Evolutionary conservation across 2,329 filamentous ascomycete genomes (phyloP), one percentile per base, ranked within the genome.

Genomic region (Mollisiaceae sp.): DNA sequence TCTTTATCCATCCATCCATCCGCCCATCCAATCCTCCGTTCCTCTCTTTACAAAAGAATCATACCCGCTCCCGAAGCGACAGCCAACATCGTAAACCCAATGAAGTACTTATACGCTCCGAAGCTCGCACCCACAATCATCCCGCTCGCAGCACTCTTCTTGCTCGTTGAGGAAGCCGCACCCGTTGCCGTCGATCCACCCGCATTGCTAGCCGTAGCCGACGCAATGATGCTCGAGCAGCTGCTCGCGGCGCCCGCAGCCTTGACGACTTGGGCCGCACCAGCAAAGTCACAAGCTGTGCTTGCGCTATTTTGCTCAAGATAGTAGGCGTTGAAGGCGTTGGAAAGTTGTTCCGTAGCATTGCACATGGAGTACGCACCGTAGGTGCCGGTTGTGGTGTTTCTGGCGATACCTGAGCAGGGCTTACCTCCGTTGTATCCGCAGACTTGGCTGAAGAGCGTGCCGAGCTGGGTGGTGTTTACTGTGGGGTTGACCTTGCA

Each of bases 321-420:
- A 58, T 73, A 74, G 57, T 83, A 78, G 81, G 90, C 90, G 82
- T 93, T 93, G 72, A 93, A 86, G 58, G 88, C 90, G 76, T 85
- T 92, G 65, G 86, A 86, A 52, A 95, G 86, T 84, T 93, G 87
- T 78, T 91, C 83, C 69, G 83, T 83, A 73, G 85, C 76, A 73
- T 83, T 83, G 83, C 92, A 95, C 87, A 92, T 92, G 78, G 87
- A 86, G 82, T 91, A 92, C 57, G 89, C 85, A 69, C 92, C 92
- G 77, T 91, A 94, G 65, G 82, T 79, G 73, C 90, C 91, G 20
- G 82, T 84, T 66, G 84, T 85, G 60, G 85, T 84, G 78, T 94
- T 90, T 14, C 43, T 50, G 1, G 47, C 45, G 43, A 74, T 68
- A 8, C 67, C 69, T 4, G 58, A 50, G 47, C 71, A 74, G 12